phyloP scores from a whole-genome alignment of 2,329 filamentous ascomycete genomes.

The Paramyrothecium roridum region DNA sequence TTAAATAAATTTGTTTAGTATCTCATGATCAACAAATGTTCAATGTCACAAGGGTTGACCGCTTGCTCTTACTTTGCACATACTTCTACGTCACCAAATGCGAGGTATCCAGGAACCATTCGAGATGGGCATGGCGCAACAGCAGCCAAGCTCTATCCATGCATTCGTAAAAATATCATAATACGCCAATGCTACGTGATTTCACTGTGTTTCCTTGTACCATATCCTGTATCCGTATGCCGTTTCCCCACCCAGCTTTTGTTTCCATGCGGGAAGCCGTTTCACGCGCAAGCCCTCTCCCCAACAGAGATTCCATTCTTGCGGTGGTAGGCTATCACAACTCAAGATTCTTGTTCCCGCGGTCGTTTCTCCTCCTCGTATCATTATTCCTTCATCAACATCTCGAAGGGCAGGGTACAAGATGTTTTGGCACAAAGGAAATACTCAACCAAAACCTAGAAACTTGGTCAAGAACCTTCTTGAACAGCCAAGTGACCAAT shows the following conservation, averaged over 20 bases:
- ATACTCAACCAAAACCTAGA: neutral
- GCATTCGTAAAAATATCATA: conserved; percentile 4
- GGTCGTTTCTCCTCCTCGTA: neutral
- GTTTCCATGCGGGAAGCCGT: conserved; percentile 2
- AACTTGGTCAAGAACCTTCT: neutral
- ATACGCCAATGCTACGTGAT: conserved; percentile 12
- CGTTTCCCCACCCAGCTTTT: conserved; percentile 1
- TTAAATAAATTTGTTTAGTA: too few species aligned
- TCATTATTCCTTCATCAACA: conserved; percentile 3
- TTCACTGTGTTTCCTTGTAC: conserved; percentile 3
- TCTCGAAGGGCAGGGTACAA: conserved; percentile 2
- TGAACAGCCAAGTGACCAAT: neutral
- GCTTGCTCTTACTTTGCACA: too few species aligned
- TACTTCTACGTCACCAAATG: too few species aligned
- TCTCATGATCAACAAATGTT: too few species aligned
- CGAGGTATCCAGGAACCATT: too few species aligned
- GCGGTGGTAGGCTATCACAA: neutral
- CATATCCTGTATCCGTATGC: conserved; percentile 10
- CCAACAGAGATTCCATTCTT: neutral
- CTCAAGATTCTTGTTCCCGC: neutral
- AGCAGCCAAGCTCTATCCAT: neutral
- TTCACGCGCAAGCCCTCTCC: conserved; percentile 1
- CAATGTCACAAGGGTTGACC: too few species aligned
- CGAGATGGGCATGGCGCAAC: neutral
- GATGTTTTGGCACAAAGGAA: neutral